These are phyloP conservation scores for Botrytis porri DNA, from an alignment of 2,329 filamentous ascomycete species.

Conservation along the genomic window DNA sequence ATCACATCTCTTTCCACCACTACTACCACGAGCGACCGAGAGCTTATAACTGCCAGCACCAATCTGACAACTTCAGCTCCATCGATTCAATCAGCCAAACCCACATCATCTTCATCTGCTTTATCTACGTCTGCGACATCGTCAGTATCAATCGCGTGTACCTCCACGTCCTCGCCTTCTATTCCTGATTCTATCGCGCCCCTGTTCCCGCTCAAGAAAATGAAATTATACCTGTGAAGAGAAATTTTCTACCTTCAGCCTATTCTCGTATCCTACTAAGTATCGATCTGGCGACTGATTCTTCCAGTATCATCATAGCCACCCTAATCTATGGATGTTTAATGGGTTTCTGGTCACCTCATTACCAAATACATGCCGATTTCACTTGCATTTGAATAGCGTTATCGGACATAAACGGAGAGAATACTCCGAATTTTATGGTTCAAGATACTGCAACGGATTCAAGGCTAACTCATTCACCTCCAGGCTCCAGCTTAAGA, in stretches of 20 bases:
- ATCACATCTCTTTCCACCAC: neutral
- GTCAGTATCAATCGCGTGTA: neutral
- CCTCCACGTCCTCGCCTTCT: neutral
- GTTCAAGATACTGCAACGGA: neutral
- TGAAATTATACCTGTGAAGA: neutral
- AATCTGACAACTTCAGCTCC: neutral
- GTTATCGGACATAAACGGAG: neutral
- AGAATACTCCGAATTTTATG: neutral
- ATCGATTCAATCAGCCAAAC: neutral
- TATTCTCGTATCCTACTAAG: neutral
- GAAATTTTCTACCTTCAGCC: neutral
- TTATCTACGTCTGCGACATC: too few relatives aligned
- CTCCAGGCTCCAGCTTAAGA: too few relatives aligned
- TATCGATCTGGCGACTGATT: neutral
- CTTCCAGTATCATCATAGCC: neutral
- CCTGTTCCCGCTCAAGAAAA: neutral
- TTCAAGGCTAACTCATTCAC: neutral
- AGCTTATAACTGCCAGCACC: neutral
- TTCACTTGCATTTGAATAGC: neutral
- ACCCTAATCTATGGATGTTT: neutral
- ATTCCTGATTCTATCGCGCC: neutral
- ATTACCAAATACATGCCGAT: neutral
- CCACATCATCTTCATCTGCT: neutral
- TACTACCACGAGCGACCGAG: neutral
- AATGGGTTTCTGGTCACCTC: neutral